Base-by-base conservation (phyloP, 148 eudicot genomes). In the Fagopyrum homotropicum region DNA sequence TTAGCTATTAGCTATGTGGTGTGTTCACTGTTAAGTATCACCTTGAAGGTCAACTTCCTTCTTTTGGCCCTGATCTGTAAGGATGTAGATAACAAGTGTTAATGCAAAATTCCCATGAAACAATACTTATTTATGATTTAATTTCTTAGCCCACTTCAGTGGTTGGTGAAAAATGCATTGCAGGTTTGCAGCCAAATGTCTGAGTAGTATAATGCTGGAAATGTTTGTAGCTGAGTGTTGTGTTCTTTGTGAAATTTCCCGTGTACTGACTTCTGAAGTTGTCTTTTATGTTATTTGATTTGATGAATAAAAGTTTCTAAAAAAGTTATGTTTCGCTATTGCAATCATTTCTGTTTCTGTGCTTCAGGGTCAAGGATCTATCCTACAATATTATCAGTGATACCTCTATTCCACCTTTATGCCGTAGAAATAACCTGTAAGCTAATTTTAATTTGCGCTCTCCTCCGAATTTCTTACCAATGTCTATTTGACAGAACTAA, bases 361-460 rank as follows among this genome's bases (percentile, higher is more conserved):
- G 9, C 71, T 72, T 79, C 91, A 89, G 93, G 57, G 49, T 45
- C 63, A 80, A 75, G 43, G 91, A 88, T 79, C 88, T 89, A 75
- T 89, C 93, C 9, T 89, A 88, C 84, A 88, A 89, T 70, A 86
- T 82, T 43, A 83, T 89, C 69, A 72, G 51, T 17, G 75, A 55
- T 73, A 69, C 60, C 70, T 75, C 82, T 30, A 84, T 47, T 46
- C 77, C 84, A 43, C 4, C 83, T 68, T 48, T 74, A 72, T 86
- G 90, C 82, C 74, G 29, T 64, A 78, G 6, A 45, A 84, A 76
- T 7, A 77, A 75, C 63, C 55, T 86, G 91, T 88, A 72, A 78
- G 90, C 64, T 26, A 43, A n/a, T 19, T 45, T 17, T 14, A 54
- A 6, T 72, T 45, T 52, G 73, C 19, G 46, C 47, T 69, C 56